Evolutionary conservation across 805 yeast species (phyloP), one percentile per base, ranked within the genome.

Genomic region (Danielia reshetovae): DNA sequence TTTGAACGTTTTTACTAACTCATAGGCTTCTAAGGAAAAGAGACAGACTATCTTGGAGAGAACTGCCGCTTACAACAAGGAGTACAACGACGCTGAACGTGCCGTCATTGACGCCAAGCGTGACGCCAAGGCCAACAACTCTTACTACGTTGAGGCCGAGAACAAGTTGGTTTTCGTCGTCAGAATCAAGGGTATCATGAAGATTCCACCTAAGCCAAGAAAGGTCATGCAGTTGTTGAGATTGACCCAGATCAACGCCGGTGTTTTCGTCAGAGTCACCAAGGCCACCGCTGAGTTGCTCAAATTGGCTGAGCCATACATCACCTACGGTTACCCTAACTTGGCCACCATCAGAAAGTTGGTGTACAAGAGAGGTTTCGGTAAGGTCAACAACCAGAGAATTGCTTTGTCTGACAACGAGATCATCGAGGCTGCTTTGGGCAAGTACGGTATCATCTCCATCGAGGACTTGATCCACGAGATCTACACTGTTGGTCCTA

Each of bases 181-280:
- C 71, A 87, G 97, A 84, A 89, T 89, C 82, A 89, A 89, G 90
- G 97, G 97, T 89, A 86, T 89, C 72, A 85, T 77, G 89, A 89
- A 88, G 84, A 87, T 89, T 60, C 85, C 96, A 65, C 96, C 97
- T 65, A 89, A 89, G 84, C 96, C 96, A 81, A 88, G 96, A 85
- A 89, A 89, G 85, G 95, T 89, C 61, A 72, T 87, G 70, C 96
- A 84, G 75, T 80, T 88, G 68, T 77, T 86, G 71, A 83, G 96
- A 79, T 81, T 87, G 72, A 77, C 81, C 67, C 95, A 85, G 77
- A 85, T 87, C 72, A 87, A 87, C 79, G 77, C 93, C 60, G 96
- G 90, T 81, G 93, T 85, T 52, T 87, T 87, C 65, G 94, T 87
- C 65, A 87, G 83, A 74, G 81, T 87, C 60, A 87, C 95, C 81